Conservation (phyloP, 371 early-diverging fungal genomes). For the Mucor racemosus region DNA sequence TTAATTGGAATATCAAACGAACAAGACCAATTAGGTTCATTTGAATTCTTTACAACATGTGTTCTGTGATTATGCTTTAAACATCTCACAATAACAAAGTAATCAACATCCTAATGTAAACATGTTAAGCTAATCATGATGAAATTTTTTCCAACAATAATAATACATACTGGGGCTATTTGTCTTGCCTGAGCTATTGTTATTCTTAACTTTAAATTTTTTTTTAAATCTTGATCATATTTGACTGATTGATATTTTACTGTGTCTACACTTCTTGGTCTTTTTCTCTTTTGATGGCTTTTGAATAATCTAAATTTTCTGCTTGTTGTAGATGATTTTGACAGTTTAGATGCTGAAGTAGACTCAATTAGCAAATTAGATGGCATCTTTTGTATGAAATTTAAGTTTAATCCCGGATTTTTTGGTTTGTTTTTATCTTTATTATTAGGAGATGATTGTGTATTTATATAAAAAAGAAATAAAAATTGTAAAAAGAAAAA, state of each 20-base stretch:
- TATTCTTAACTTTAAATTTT: not conserved
- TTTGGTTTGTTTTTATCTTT: not conserved
- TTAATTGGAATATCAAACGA: slow-evolving; percentile 53
- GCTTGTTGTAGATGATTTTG: slow-evolving; percentile 2
- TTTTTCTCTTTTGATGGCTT: not conserved
- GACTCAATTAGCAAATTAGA: slow-evolving; percentile 1
- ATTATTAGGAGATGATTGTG: not conserved
- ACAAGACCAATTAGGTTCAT: slow-evolving; percentile 70
- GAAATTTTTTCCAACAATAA: not conserved
- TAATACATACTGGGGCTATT: slow-evolving; percentile 1
- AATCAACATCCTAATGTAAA: slow-evolving; percentile 28
- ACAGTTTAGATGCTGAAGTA: not conserved
- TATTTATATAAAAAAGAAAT: not conserved
- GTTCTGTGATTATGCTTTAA: slow-evolving; percentile 63
- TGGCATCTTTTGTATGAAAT: not conserved
- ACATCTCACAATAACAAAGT: slow-evolving; percentile 54
- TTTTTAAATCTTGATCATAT: not conserved
- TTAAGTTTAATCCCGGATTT: not conserved
- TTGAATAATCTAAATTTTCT: not conserved
- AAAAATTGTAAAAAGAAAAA: not conserved
- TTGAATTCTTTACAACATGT: slow-evolving; percentile 56
- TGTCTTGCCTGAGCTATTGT: slow-evolving; percentile 12
- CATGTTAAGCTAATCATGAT: not conserved
- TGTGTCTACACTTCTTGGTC: not conserved
- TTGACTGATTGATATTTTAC: not conserved